Evolutionary conservation across 805 yeast species (phyloP), one percentile per base, ranked within the genome.

Genomic region (Wickerhamomyces bovis): DNA sequence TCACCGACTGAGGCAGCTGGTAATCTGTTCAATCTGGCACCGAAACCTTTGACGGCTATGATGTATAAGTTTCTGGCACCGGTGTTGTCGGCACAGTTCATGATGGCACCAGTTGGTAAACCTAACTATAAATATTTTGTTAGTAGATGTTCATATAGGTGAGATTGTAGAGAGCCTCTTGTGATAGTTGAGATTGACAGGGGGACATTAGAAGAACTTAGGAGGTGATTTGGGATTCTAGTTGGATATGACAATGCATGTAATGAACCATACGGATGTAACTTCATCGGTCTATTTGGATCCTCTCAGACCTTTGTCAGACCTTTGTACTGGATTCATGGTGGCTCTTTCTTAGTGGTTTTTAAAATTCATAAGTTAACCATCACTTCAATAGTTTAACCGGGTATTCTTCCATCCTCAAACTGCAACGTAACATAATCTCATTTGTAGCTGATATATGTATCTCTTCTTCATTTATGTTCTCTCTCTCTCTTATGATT

Each of bases 1-100:
- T 95, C 99, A 83, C 99, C 99, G 66, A 94, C 92, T 69, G 98
- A 89, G 66, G 98, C 99, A 70, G 99, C 99, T 75, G 99, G 99
- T 68, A 94, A 85, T 85, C 99, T 94, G 92, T 92, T 95, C 73
- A 94, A 85, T 85, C 98, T 90, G 66, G 99, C 97, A 84, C 99
- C 99, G 72, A 80, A 75, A 71, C 98, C 98, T 82, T 92, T 94
- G 72, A 94, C 99, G 80, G 99, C 92, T 71, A 94, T 77, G 80
- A 94, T 83, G 85, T 89, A 88, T 70, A 94, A 85, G 88, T 90
- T 92, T 83, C 98, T 90, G 70, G 99, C 99, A 83, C 99, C 99
- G 68, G 95, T 80, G 96, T 94, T 94, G 77, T 94, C 99, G 78
- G 95, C 90, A 82, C 99, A 94, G 90, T 95, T 95, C 81, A 94